A percentile compares a stretch with the other conserved stretches of the same genome.
These are phyloP conservation scores for Kwoniella sp. DNA, from an alignment of 768 basidiomycete species.

Conservation along the genomic window DNA sequence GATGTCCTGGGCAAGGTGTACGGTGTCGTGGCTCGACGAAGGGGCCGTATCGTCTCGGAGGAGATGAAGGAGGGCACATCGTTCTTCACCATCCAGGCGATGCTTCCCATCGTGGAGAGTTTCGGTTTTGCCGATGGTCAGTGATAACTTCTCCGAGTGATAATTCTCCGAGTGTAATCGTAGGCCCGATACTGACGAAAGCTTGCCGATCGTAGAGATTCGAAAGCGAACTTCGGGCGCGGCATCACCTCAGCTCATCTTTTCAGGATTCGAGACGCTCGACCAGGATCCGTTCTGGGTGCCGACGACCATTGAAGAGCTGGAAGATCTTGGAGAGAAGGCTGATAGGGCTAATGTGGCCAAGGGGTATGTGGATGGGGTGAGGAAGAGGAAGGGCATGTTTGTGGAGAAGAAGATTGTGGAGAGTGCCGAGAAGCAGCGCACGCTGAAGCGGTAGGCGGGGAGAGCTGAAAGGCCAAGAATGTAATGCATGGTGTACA, in stretches of 20 bases:
- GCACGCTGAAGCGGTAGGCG: slow-evolving; percentile 60
- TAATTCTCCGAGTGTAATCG: background rate
- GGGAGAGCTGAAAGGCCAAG: background rate
- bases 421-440: slow-evolving; percentile 93
- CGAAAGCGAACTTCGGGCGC: slow-evolving; percentile 94
- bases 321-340: slow-evolving; percentile 95
- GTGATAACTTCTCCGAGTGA: slow-evolving; percentile 44
- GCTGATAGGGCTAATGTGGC: slow-evolving; percentile 91
- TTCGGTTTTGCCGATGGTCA: slow-evolving; percentile 95
- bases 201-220: slow-evolving; percentile 62
- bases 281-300: slow-evolving; percentile 98
- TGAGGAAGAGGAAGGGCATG: slow-evolving; percentile 88
- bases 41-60: slow-evolving; percentile 88
- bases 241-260: slow-evolving; percentile 93
- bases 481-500: no score
- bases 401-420: slow-evolving; percentile 94
- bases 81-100: slow-evolving; percentile 85
- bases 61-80: slow-evolving; percentile 98
- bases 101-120: slow-evolving; percentile 92
- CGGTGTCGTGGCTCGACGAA: slow-evolving; percentile 83
- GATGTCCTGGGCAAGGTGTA: slow-evolving; percentile 98
- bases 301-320: slow-evolving; percentile 90
- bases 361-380: slow-evolving; percentile 82
- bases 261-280: slow-evolving; percentile 93
- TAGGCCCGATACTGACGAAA: background rate